A percentile compares a stretch with the other conserved stretches of the same genome.
Conservation (phyloP, 1,284 basidiomycete species). For the Tilletia caries region DNA sequence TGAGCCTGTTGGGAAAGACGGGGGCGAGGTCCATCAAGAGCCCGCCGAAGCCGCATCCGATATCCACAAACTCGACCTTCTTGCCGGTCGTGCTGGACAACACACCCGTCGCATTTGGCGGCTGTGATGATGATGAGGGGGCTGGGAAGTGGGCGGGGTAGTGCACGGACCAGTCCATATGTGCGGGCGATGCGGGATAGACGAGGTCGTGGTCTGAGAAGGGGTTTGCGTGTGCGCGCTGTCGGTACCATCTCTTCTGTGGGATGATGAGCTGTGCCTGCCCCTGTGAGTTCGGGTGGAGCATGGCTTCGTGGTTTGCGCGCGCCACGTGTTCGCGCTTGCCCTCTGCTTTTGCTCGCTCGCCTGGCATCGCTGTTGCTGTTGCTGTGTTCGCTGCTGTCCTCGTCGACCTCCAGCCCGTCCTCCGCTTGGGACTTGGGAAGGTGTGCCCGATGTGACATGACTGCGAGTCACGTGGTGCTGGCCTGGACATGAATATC, state of each 20-base stretch:
- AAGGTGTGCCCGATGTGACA: too few species aligned
- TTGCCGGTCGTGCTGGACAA: constrained; percentile 50
- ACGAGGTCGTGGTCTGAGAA: constrained; percentile 91
- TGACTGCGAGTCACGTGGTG: too few species aligned
- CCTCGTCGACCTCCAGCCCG: background rate
- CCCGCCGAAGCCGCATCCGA: constrained; percentile 97
- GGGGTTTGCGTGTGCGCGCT: constrained; percentile 95
- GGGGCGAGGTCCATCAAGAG: constrained; percentile 86
- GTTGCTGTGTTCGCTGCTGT: background rate
- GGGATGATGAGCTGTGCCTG: constrained; percentile 22
- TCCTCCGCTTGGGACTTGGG: too few species aligned
- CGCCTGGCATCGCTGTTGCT: background rate
- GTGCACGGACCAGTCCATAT: constrained; percentile 80
- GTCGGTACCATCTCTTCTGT: constrained; percentile 92
- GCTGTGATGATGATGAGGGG: background rate
- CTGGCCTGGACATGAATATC: too few species aligned
- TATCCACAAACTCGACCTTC: constrained; percentile 87
- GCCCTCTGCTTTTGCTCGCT: background rate
- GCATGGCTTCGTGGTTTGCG: background rate
- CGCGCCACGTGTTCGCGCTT: background rate
- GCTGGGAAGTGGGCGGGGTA: constrained; percentile 69
- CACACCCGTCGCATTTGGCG: constrained; percentile 13
- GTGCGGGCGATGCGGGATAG: constrained; percentile 76
- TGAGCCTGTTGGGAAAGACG: constrained; percentile 82
- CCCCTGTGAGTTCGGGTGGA: constrained; percentile 14